Percentiles rank a stretch among this genome's conserved stretches.
These are phyloP conservation scores for Leucosporidium creatinivorum DNA, from an alignment of 768 basidiomycete species.

Conservation along the genomic window DNA sequence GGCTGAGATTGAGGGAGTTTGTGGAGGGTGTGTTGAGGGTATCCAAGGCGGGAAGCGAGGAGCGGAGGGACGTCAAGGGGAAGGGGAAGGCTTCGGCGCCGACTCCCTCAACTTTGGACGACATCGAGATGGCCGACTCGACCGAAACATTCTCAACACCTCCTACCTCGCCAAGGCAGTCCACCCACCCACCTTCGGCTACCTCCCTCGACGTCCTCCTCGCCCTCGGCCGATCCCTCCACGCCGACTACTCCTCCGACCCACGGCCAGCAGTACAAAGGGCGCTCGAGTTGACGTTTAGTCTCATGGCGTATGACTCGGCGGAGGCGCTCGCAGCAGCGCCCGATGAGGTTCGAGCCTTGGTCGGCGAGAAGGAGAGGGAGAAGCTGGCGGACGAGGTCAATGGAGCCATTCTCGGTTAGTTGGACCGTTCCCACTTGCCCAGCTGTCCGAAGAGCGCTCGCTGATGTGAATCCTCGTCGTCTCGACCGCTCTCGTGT, in stretches of 20 bases:
- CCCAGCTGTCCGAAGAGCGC: no score
- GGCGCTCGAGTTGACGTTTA: slow-evolving; percentile 65
- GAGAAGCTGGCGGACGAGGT: slow-evolving; percentile 55
- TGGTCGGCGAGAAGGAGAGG: slow-evolving; percentile 62
- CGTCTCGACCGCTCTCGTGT: no score
- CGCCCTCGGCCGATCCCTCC: slow-evolving; percentile 63
- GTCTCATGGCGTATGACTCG: slow-evolving; percentile 71
- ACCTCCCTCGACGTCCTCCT: slow-evolving; percentile 62
- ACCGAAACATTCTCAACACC: neutral
- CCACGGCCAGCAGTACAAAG: slow-evolving; percentile 57
- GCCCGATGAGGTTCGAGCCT: slow-evolving; percentile 55
- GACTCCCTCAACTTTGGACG: slow-evolving; percentile 16
- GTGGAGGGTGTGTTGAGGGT: slow-evolving; percentile 61
- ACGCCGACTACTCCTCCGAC: slow-evolving; percentile 61
- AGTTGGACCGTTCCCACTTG: slow-evolving; percentile 36
- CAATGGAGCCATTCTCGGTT: slow-evolving; percentile 75
- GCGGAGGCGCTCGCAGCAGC: slow-evolving; percentile 54
- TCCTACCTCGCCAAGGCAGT: neutral
- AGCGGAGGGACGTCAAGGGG: neutral
- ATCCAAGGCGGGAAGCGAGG: no score
- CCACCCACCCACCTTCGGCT: slow-evolving; percentile 50
- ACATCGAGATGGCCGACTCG: slow-evolving; percentile 26
- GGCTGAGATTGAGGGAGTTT: slow-evolving; percentile 74
- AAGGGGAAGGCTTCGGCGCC: slow-evolving; percentile 7
- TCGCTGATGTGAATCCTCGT: slow-evolving; percentile 1